phyloP scores from a whole-genome alignment of 176 grass and related monocot species.

The Triticum timopheevii region DNA sequence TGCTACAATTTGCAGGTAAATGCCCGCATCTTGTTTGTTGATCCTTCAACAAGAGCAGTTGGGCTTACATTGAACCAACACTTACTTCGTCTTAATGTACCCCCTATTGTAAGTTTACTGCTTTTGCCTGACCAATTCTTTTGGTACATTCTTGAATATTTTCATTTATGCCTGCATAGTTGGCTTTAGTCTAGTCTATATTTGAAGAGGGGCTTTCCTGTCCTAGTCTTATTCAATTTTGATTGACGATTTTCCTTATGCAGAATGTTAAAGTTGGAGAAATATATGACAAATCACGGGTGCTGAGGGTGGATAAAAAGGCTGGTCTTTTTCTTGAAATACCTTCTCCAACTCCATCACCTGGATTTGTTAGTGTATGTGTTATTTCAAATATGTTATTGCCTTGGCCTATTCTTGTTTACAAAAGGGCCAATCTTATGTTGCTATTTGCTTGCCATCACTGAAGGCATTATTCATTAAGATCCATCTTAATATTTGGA shows the following conservation, averaged over 20 bases:
- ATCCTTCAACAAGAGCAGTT: slow-evolving; percentile 94
- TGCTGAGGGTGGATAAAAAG: slow-evolving; percentile 83
- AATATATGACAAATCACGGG: slow-evolving; percentile 73
- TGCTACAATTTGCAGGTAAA: slow-evolving; percentile 62
- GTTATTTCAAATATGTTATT: slow-evolving; percentile 1
- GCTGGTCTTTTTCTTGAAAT: slow-evolving; percentile 89
- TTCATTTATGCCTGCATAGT: slow-evolving; percentile 15
- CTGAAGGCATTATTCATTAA: slow-evolving; percentile 12
- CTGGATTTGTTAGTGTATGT: slow-evolving; percentile 89
- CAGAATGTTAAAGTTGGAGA: slow-evolving; percentile 84
- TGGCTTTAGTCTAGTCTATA: slow-evolving; percentile 19
- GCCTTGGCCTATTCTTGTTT: not conserved
- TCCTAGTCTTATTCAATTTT: slow-evolving; percentile 9
- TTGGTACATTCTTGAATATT: slow-evolving; percentile 9
- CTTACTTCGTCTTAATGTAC: slow-evolving; percentile 70
- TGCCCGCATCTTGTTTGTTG: slow-evolving; percentile 93
- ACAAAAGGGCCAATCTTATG: not conserved
- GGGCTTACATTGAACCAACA: slow-evolving; percentile 82
- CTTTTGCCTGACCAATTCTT: not conserved
- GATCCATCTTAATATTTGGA: slow-evolving; percentile 24
- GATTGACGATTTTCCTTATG: slow-evolving; percentile 1
- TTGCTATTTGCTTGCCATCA: not conserved
- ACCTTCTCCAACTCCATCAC: slow-evolving; percentile 67
- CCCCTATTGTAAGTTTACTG: slow-evolving; percentile 66
- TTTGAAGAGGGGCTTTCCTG: not conserved